Base-by-base conservation (phyloP, 331 rosid genomes). In the Erythrophleum ivorense region DNA sequence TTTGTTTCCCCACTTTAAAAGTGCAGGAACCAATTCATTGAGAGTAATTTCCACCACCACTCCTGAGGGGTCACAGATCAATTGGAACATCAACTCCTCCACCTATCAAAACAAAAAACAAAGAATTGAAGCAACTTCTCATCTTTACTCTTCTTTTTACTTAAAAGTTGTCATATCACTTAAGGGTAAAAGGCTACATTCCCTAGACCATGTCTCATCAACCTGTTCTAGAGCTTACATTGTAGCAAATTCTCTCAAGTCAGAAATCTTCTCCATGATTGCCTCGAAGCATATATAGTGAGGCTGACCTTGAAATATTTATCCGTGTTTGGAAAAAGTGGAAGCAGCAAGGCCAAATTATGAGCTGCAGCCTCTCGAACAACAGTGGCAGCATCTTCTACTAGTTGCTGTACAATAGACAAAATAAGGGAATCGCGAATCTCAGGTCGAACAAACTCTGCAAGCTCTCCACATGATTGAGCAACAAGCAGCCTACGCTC, bases 221-320 rank as follows among this genome's bases (percentile, higher is more conserved):
- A 89, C 97, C 89, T 86, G 88, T 88, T 91, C 97, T 92, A 91
- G 86, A 96, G 97, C 98, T 96, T 94, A 96, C 99, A 89, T 92
- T 91, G 97, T 87, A 92, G 94, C 91, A 90, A 92, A 92, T 83
- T 85, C 97, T 92, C 92, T 91, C 98, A 93, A 88, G 97, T 96
- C 97, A 96, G 97, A 93, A 94, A 88, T 92, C 98, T 91, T 92
- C 97, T 96, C 97, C 97, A 96, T 89, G 97, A 94, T 87, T 93
- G 97, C 98, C 98, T 94, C 95, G 94, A 94, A 94, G 97, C 99
- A 92, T 90, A 90, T 93, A 87, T 94, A 96, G 97, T 96, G 98
- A 92, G 91, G 99, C 99, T 94, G 98, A 96, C 99, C 99, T 96
- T 96, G 99, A 92, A 94, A 96, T 94, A 96, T 91, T 96, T 96